A percentile compares a stretch with the other conserved stretches of the same genome.
Evolutionary conservation across 768 basidiomycete genomes (phyloP).

Genomic region (Tulasnella sp.): DNA sequence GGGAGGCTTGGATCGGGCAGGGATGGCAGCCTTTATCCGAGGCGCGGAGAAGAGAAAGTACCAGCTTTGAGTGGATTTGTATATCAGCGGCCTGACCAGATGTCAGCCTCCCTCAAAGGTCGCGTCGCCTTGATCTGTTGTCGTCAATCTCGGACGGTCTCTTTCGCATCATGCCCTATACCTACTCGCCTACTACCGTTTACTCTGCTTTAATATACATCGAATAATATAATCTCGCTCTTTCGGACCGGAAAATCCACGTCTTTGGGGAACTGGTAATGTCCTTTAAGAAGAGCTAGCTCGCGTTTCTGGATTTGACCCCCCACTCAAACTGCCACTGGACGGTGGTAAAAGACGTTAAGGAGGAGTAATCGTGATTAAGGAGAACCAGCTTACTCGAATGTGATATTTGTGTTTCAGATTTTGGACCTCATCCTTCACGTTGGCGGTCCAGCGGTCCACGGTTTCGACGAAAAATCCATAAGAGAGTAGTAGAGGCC

Average conservation of each 20-base stretch:
- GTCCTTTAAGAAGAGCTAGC: background rate
- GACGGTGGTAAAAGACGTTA: background rate
- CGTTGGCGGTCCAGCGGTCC: slow-evolving; percentile 4
- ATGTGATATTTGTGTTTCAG: background rate
- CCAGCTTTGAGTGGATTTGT: background rate
- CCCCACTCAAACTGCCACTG: slow-evolving; percentile 5
- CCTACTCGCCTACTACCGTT: background rate
- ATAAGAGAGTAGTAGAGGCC: slow-evolving; percentile 22
- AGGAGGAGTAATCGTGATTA: background rate
- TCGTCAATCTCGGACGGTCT: background rate
- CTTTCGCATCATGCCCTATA: background rate
- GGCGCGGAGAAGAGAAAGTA: slow-evolving; percentile 51
- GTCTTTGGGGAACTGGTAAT: background rate
- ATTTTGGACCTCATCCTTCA: slow-evolving; percentile 10
- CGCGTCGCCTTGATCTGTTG: background rate
- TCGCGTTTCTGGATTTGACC: background rate
- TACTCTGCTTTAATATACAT: background rate
- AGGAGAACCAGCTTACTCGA: background rate
- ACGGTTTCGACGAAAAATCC: slow-evolving; percentile 28
- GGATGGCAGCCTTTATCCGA: slow-evolving; percentile 64
- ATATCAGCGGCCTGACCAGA: background rate
- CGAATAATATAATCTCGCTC: background rate
- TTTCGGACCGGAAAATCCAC: background rate
- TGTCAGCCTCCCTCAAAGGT: background rate
- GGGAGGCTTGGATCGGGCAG: slow-evolving; percentile 56